These are phyloP conservation scores for Xylariaceae sp. DNA, from an alignment of 2,329 filamentous ascomycete genomes.

Conservation along the genomic window DNA sequence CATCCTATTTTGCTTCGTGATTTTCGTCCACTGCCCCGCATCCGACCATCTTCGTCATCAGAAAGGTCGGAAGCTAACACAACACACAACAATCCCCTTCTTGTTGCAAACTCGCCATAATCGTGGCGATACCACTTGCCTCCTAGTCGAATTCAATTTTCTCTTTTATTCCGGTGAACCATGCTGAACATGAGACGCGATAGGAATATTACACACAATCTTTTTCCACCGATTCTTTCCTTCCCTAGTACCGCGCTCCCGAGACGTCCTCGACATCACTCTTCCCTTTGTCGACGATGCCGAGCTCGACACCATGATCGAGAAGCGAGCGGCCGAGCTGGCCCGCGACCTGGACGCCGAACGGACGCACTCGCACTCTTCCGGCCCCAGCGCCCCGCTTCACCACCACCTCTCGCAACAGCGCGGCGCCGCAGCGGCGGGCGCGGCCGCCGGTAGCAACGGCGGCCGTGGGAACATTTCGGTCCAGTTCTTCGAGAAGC, in stretches of 20 bases:
- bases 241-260: slow-evolving; percentile 71
- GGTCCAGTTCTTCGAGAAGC: slow-evolving; percentile 94
- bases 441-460: slow-evolving; percentile 3
- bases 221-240: slow-evolving; percentile 99
- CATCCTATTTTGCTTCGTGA: not conserved
- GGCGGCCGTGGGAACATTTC: slow-evolving; percentile 61
- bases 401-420: slow-evolving; percentile 31
- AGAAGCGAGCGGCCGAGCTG: slow-evolving; percentile 74
- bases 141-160: too few species aligned
- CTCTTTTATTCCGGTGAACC: too few species aligned
- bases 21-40: slow-evolving; percentile 6
- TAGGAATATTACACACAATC: slow-evolving; percentile 90
- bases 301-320: slow-evolving; percentile 89
- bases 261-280: slow-evolving; percentile 85
- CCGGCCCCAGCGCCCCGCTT: slow-evolving; percentile 11
- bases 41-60: slow-evolving; percentile 5
- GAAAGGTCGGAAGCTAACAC: too few species aligned
- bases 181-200: not conserved
- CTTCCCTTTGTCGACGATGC: slow-evolving; percentile 85
- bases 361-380: slow-evolving; percentile 31
- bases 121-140: not conserved
- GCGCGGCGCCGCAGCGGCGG: slow-evolving; percentile 8
- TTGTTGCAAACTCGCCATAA: too few species aligned
- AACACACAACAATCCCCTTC: too few species aligned
- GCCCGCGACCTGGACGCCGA: slow-evolving; percentile 69